Conservation (phyloP, 768 basidiomycete species). For the Rubroboletus pulcherrimus region DNA sequence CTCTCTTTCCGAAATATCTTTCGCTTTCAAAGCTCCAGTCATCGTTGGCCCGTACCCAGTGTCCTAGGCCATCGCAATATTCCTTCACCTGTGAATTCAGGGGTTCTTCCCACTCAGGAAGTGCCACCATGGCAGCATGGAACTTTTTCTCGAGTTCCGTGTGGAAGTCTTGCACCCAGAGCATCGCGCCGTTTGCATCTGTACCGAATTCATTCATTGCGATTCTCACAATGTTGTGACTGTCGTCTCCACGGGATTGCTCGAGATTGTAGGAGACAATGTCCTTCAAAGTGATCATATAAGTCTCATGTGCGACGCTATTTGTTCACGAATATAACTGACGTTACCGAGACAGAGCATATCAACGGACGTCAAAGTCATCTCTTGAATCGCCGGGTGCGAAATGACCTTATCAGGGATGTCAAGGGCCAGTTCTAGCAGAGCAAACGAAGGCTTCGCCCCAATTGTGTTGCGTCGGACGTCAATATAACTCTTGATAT, state of each 20-base stretch:
- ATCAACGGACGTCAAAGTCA: constrained; percentile 31
- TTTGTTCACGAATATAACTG: not conserved
- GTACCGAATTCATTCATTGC: constrained; percentile 41
- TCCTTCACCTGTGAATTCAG: constrained; percentile 40
- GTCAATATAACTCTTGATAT: constrained; percentile 38
- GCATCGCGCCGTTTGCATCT: constrained; percentile 14
- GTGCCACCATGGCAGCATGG: constrained; percentile 13
- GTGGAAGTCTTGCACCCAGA: constrained; percentile 14
- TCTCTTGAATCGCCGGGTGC: constrained; percentile 34
- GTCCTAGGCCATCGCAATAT: constrained; percentile 47
- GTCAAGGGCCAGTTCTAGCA: constrained; percentile 31
- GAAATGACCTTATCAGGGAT: constrained; percentile 38
- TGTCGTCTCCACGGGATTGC: constrained; percentile 26
- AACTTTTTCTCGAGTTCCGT: not conserved
- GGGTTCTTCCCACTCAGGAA: constrained; percentile 39
- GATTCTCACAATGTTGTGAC: constrained; percentile 44
- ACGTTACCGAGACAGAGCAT: constrained; percentile 37
- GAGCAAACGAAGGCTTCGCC: not conserved
- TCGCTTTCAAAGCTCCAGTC: constrained; percentile 7
- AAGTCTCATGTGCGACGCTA: not conserved
- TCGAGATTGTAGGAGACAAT: constrained; percentile 32
- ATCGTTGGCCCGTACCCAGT: constrained; percentile 37
- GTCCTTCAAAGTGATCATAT: constrained; percentile 14
- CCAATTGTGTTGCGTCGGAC: constrained; percentile 37
- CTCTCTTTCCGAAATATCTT: constrained; percentile 7